These are phyloP conservation scores for Cordyceps farinosa DNA, from an alignment of 2,329 filamentous ascomycete genomes.

Conservation along the genomic window DNA sequence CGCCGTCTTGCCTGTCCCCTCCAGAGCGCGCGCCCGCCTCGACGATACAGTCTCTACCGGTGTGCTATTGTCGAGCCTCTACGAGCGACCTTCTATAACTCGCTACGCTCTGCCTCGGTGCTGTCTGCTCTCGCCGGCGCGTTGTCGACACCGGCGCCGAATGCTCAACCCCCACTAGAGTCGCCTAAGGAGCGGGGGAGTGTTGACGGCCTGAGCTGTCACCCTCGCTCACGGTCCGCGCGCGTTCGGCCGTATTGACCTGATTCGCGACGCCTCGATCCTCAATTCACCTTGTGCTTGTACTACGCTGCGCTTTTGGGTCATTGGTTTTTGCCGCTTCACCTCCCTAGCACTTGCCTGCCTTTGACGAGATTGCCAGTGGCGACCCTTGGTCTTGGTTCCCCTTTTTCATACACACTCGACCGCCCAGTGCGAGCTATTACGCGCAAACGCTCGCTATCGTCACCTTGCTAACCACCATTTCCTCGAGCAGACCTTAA, in stretches of 20 bases:
- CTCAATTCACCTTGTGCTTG: background rate
- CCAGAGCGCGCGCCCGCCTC: background rate
- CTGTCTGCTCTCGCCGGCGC: background rate
- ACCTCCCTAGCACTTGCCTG: constrained; percentile 11
- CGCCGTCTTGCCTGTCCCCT: background rate
- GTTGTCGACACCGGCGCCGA: background rate
- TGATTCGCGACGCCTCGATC: background rate
- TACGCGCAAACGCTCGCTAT: constrained; percentile 11
- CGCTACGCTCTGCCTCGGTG: background rate
- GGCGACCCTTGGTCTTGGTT: constrained; percentile 19
- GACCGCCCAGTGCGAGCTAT: constrained; percentile 14
- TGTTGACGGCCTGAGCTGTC: background rate
- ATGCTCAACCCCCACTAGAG: constrained; percentile 14
- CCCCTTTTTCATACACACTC: constrained; percentile 6
- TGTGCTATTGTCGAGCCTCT: background rate
- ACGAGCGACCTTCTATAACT: constrained; percentile 8
- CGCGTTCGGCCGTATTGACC: background rate
- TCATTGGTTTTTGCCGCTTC: background rate
- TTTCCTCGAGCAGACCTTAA: constrained; percentile 25
- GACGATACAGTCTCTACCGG: background rate
- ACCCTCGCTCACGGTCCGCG: background rate
- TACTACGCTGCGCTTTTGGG: background rate
- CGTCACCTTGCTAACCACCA: constrained; percentile 25
- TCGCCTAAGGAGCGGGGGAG: constrained; percentile 17
- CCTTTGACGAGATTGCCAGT: constrained; percentile 7